These are phyloP conservation scores for Quercus cerris DNA, from an alignment of 306 rosid genomes.

Conservation along the genomic window DNA sequence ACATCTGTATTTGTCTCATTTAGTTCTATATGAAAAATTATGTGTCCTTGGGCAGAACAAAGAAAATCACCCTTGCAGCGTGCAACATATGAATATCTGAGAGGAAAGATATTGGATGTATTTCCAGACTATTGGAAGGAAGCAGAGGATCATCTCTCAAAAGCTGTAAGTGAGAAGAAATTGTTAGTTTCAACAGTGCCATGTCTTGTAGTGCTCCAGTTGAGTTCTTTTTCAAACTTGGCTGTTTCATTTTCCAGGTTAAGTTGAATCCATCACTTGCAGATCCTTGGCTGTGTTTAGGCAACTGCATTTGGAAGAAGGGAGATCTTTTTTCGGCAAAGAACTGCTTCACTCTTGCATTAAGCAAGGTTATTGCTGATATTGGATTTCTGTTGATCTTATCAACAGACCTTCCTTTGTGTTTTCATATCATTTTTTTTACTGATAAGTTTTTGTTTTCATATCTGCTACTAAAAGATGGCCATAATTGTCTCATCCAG, in stretches of 20 bases:
- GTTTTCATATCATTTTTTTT: background rate
- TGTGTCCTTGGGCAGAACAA: too few relatives aligned
- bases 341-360: conserved; percentile 77
- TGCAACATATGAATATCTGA: too few relatives aligned
- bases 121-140: too few relatives aligned
- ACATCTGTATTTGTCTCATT: background rate
- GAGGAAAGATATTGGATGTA: too few relatives aligned
- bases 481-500: conserved; percentile 38
- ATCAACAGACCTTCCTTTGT: background rate
- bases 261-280: conserved; percentile 92
- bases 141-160: too few relatives aligned
- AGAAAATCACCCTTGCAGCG: too few relatives aligned
- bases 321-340: conserved; percentile 77
- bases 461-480: conserved; percentile 18
- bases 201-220: conserved; percentile 17
- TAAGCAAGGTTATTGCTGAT: conserved; percentile 61
- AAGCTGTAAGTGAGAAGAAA: too few relatives aligned
- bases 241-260: conserved; percentile 51
- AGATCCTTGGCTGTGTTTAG: conserved; percentile 97
- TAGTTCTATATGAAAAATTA: background rate
- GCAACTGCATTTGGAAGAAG: conserved; percentile 97
- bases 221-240: conserved; percentile 18
- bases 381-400: conserved; percentile 8
- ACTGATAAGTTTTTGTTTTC: conserved; percentile 4
- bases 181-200: too few relatives aligned